A percentile compares a stretch with the other conserved stretches of the same genome.
Conservation (phyloP, 2,329 filamentous ascomycete genomes). For the Aspergillus sp. region DNA sequence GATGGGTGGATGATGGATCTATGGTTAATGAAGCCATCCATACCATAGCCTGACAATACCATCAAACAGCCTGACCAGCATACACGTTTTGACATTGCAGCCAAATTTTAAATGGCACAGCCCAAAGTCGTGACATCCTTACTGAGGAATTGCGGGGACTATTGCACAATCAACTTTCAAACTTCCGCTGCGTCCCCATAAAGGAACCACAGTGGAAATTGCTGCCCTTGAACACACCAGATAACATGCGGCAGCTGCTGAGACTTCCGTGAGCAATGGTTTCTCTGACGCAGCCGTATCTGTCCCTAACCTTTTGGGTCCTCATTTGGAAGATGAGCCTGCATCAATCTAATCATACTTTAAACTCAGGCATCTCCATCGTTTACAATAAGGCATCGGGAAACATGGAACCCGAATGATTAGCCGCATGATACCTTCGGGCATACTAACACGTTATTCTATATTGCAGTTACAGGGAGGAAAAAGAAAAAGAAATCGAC, state of each 20-base stretch:
- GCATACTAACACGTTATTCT: background rate
- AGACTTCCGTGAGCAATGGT: background rate
- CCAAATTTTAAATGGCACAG: background rate
- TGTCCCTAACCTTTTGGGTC: background rate
- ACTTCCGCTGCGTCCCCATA: background rate
- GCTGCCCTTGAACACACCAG: background rate
- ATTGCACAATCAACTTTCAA: background rate
- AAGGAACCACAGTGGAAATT: background rate
- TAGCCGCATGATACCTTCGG: background rate
- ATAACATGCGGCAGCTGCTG: background rate
- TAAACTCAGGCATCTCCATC: background rate
- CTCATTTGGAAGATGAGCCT: background rate
- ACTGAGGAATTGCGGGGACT: background rate
- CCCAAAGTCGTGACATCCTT: background rate
- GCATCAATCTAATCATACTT: background rate
- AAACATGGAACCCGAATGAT: background rate
- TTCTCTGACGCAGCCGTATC: background rate
- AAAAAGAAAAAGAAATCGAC: background rate
- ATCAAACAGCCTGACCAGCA: background rate
- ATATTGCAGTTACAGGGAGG: background rate
- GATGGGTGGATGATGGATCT: background rate
- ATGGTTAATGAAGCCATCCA: background rate
- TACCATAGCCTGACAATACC: background rate
- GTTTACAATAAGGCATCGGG: background rate
- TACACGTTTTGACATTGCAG: background rate